Conservation (phyloP, 495 filamentous ascomycete species). For the Geoglossum glabrum region DNA sequence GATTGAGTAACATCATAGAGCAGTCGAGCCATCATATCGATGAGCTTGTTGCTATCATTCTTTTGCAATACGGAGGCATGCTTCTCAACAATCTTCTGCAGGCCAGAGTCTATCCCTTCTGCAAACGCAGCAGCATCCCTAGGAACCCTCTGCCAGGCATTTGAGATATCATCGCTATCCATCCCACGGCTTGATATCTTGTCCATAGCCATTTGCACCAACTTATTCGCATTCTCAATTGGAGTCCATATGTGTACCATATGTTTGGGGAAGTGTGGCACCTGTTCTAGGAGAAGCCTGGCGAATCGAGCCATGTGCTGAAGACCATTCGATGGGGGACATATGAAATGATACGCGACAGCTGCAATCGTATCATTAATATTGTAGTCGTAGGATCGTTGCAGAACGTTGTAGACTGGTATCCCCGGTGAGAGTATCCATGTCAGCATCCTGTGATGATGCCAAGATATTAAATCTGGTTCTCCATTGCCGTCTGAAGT, state of each 20-base stretch:
- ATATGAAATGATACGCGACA: neutral
- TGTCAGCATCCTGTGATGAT: slow-evolving; percentile 9
- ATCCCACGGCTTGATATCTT: neutral
- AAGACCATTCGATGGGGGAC: neutral
- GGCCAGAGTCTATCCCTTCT: slow-evolving; percentile 6
- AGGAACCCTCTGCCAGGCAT: slow-evolving; percentile 11
- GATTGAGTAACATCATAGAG: neutral
- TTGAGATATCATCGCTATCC: slow-evolving; percentile 10
- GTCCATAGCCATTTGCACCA: slow-evolving; percentile 3
- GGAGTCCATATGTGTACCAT: neutral
- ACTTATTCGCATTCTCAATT: neutral
- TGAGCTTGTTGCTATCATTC: neutral
- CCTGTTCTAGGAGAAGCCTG: neutral
- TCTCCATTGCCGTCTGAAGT: slow-evolving; percentile 6
- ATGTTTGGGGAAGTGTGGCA: slow-evolving; percentile 1
- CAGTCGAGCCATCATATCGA: neutral
- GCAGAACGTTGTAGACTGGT: slow-evolving; percentile 11
- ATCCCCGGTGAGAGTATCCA: slow-evolving; percentile 5
- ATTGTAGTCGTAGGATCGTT: slow-evolving; percentile 10
- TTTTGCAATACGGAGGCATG: slow-evolving; percentile 9
- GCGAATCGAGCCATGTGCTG: slow-evolving; percentile 2
- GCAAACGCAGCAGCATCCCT: slow-evolving; percentile 10
- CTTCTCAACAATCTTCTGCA: slow-evolving; percentile 14
- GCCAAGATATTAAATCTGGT: slow-evolving; percentile 15
- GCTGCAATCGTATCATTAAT: neutral